Conservation (phyloP, 2,329 filamentous ascomycete species). For the Clarireedia sp. region DNA sequence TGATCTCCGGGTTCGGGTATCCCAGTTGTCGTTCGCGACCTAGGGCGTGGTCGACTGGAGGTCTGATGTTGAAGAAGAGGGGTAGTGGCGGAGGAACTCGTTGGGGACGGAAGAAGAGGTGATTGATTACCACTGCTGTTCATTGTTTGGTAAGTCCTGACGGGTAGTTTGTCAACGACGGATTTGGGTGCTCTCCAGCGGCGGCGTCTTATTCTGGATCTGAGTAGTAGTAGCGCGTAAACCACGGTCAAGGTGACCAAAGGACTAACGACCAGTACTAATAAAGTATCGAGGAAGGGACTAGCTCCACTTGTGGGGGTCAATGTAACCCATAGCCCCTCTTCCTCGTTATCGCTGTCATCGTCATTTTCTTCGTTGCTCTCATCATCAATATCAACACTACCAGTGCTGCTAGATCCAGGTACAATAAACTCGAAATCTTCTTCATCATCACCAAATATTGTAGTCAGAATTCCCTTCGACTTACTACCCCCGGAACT, state of each 20-base stretch:
- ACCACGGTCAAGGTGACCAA: constrained; percentile 88
- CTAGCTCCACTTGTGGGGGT: constrained; percentile 83
- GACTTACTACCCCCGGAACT: constrained; percentile 16
- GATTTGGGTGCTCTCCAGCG: constrained; percentile 97
- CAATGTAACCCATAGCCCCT: constrained; percentile 93
- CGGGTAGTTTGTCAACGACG: constrained; percentile 86
- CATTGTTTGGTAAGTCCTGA: constrained; percentile 90
- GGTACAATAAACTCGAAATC: constrained; percentile 27
- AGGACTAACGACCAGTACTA: constrained; percentile 95
- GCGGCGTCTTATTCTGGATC: constrained; percentile 79
- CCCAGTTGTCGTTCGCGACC: constrained; percentile 58
- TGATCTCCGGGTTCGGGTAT: constrained; percentile 44
- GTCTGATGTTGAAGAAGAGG: constrained; percentile 61
- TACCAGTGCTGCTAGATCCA: constrained; percentile 7
- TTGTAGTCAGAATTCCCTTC: constrained; percentile 39
- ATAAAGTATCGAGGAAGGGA: constrained; percentile 89
- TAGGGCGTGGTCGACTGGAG: constrained; percentile 47
- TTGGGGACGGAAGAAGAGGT: constrained; percentile 54
- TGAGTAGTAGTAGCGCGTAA: constrained; percentile 78
- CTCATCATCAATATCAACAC: constrained; percentile 18
- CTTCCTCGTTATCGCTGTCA: constrained; percentile 43
- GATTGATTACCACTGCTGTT: constrained; percentile 50
- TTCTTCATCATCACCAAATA: constrained; percentile 41
- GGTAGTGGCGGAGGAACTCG: constrained; percentile 63
- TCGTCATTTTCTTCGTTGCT: constrained; percentile 33